Conservation (phyloP, 768 basidiomycete genomes). For the Hydnum rufescens region DNA sequence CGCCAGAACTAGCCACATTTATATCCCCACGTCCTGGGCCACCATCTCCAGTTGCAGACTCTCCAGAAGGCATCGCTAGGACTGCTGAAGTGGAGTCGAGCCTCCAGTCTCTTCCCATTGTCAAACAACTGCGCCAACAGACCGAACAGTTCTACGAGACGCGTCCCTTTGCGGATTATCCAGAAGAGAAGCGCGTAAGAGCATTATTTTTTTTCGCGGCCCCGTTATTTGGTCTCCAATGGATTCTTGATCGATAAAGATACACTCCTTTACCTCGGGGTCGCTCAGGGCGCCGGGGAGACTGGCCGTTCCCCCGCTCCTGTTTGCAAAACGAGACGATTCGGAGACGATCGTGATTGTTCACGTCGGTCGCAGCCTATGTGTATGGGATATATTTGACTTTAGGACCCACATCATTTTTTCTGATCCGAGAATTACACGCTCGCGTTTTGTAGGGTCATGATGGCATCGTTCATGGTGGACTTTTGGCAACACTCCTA, state of each 20-base stretch:
- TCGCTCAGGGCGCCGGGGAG: constrained; percentile 75
- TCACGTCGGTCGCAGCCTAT: constrained; percentile 71
- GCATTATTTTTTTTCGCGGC: background rate
- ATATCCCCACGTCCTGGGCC: constrained; percentile 64
- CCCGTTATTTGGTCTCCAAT: background rate
- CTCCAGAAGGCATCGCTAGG: constrained; percentile 37
- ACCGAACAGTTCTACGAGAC: constrained; percentile 32
- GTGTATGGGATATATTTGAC: no score
- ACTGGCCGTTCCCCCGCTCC: constrained; percentile 60
- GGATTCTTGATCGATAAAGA: constrained; percentile 21
- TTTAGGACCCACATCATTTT: no score
- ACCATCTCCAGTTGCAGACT: constrained; percentile 39
- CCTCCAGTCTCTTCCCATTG: constrained; percentile 43
- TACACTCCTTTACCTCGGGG: constrained; percentile 71
- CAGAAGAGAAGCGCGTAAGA: constrained; percentile 34
- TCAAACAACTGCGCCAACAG: constrained; percentile 30
- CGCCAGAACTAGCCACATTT: constrained; percentile 41
- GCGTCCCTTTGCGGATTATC: constrained; percentile 49
- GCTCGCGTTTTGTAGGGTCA: constrained; percentile 32
- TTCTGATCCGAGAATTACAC: no score
- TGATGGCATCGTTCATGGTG: constrained; percentile 90
- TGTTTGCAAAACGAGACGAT: constrained; percentile 57
- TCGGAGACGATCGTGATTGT: constrained; percentile 47
- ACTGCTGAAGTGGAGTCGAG: constrained; percentile 41
- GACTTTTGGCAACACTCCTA: constrained; percentile 70